Evolutionary conservation across 169 alveolate species (phyloP).

Genomic region (Plasmodium knowlesi): DNA sequence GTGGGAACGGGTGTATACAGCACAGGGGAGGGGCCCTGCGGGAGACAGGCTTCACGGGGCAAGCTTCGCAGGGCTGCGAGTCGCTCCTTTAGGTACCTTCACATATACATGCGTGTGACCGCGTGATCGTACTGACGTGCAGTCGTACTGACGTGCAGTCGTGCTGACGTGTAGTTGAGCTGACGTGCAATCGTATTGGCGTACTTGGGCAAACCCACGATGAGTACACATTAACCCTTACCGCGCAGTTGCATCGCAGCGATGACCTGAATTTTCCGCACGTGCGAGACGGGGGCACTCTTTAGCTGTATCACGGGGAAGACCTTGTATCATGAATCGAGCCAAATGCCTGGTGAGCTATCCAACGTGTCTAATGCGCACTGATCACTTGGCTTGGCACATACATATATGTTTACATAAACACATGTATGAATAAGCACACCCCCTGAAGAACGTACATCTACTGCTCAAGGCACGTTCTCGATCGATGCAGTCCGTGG

Average conservation of each 20-base stretch:
- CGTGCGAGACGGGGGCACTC: background rate
- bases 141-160: background rate
- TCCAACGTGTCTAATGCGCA: background rate
- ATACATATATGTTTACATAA: background rate
- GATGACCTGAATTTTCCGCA: background rate
- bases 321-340: background rate
- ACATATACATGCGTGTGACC: conserved; percentile 6
- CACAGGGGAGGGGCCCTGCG: background rate
- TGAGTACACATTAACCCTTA: background rate
- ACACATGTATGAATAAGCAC: background rate
- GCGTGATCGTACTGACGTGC: background rate
- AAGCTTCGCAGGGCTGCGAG: background rate
- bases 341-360: background rate
- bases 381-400: background rate
- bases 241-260: background rate
- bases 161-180: background rate
- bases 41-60: background rate
- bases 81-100: background rate
- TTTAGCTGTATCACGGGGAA: background rate
- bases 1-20: conserved; percentile 8
- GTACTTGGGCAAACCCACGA: background rate
- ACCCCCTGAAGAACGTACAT: background rate
- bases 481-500: background rate
- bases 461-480: background rate
- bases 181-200: background rate